phyloP scores from a whole-genome alignment of 2,329 filamentous ascomycete species.

The Esteya vermicola region DNA sequence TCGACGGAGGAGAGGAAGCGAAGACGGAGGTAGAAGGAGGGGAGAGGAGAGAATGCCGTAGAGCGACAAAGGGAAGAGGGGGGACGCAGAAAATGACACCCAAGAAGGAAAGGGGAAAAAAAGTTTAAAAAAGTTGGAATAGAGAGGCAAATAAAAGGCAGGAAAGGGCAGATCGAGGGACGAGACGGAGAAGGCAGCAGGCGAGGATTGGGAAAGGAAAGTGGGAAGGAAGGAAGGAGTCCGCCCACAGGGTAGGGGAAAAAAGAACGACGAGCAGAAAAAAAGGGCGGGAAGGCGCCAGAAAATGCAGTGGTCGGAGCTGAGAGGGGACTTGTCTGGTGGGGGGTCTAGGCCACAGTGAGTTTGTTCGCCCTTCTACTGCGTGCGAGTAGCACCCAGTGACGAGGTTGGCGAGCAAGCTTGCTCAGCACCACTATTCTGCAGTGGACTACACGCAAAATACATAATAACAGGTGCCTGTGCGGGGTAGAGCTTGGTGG shows the following conservation, averaged over 20 bases:
- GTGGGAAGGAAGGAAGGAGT: background rate
- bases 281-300: background rate
- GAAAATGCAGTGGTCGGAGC: too few relatives aligned
- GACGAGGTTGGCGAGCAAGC: too few relatives aligned
- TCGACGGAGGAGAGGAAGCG: background rate
- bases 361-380: too few relatives aligned
- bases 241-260: background rate
- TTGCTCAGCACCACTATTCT: too few relatives aligned
- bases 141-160: too few relatives aligned
- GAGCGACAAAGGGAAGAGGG: background rate
- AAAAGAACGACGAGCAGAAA: background rate
- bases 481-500: too few relatives aligned
- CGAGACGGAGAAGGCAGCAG: background rate
- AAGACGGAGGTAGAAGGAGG: background rate
- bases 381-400: too few relatives aligned
- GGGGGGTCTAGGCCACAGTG: too few relatives aligned
- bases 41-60: background rate
- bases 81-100: background rate
- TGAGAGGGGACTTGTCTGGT: too few relatives aligned
- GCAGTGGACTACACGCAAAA: too few relatives aligned
- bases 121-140: background rate
- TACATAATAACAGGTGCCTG: too few relatives aligned
- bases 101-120: background rate
- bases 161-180: background rate
- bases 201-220: background rate